Base-by-base conservation (phyloP, 768 basidiomycete species). In the Boletus barrowsii region DNA sequence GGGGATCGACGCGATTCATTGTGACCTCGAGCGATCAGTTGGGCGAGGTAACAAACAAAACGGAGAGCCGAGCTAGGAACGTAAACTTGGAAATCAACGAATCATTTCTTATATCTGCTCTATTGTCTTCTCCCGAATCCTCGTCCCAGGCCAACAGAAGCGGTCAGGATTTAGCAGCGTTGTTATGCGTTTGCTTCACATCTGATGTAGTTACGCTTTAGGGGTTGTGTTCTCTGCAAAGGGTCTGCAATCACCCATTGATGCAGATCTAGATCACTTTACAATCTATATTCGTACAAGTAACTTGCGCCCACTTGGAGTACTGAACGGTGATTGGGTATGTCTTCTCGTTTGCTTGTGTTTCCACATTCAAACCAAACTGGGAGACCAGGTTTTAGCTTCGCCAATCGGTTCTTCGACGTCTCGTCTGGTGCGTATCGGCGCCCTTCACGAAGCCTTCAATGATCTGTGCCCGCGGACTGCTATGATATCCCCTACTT, bases 241-340 rank as follows among this genome's bases (percentile, higher is more conserved):
- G 15, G 60, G 74, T 10, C 63, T 83, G 37, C 54, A 62, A 32
- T 56, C 58, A 3, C 73, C 73, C 3, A 59, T 75, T 13, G 71
- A 76, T 29, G 15, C 40, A 2, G 46, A 65, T 10, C 61, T 76
- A 35, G 83, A 86, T 49, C 78, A 86, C 47, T 73, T 71, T 40
- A 79, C 85, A 4, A 59, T 90, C 0, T 89, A 86, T 65, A 60
- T 88, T 33, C 77, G 79, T 32, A 83, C 87, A 3, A 63, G 75
- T n/a, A 84, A 88, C 54, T 74, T 93, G 15, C 78, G 81, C 37
- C 79, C 75, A 49, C 71, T 89, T 40, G 90, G 91, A 14, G 66
- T 86, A 7, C 74, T 90, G 47, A 80, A 81, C 57, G 86, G 86
- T 32, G 90, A 92, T 63, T 93, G 91, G 92, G 91, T 88, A 68